A percentile compares a stretch with the other conserved stretches of the same genome.
Conservation (phyloP, 805 yeast species). For the Candida multigemmis region DNA sequence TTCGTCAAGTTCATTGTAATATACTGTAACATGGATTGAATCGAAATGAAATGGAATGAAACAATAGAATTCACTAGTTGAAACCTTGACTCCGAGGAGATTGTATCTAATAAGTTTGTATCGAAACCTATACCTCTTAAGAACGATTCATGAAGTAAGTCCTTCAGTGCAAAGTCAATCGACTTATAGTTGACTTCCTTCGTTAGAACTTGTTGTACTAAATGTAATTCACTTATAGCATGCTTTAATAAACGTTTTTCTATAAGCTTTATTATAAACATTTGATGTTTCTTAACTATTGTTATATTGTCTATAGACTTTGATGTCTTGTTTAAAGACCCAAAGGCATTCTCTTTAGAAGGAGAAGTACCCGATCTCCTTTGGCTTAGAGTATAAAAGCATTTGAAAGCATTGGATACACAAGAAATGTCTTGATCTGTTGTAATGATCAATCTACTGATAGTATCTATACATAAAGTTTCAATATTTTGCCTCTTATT, state of each 20-base stretch:
- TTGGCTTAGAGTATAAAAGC: too few relatives aligned
- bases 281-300: slow-evolving; percentile 17
- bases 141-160: slow-evolving; percentile 1
- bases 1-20: slow-evolving; percentile 9
- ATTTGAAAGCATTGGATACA: too few relatives aligned
- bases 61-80: slow-evolving; percentile 7
- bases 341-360: too few relatives aligned
- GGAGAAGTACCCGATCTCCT: too few relatives aligned
- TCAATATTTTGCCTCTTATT: too few relatives aligned
- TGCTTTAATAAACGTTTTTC: slow-evolving; percentile 6
- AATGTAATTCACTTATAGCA: slow-evolving; percentile 9
- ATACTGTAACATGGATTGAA: slow-evolving; percentile 17
- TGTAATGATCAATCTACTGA: too few relatives aligned
- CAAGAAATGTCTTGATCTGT: too few relatives aligned
- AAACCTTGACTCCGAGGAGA: background rate
- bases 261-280: slow-evolving; percentile 14
- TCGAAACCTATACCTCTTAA: slow-evolving; percentile 1
- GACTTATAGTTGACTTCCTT: slow-evolving; percentile 3
- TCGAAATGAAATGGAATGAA: slow-evolving; percentile 18
- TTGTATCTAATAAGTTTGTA: background rate
- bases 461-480: too few relatives aligned
- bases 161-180: slow-evolving; percentile 5
- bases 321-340: too few relatives aligned
- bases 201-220: slow-evolving; percentile 1
- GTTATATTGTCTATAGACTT: slow-evolving; percentile 3